Conservation (phyloP, 306 rosid genomes). For the Cotoneaster glaucophyllus region DNA sequence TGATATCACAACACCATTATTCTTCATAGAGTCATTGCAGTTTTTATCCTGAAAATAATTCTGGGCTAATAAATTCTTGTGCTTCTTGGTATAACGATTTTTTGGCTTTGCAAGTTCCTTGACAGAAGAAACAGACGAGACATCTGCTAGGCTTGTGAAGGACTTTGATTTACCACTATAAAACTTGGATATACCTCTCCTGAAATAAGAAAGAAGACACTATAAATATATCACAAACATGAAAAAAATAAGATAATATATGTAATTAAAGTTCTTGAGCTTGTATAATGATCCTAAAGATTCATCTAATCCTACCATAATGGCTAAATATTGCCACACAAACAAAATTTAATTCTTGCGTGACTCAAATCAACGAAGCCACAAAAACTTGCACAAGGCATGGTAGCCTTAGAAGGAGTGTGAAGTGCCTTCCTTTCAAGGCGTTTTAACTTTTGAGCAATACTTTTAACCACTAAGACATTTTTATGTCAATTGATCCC, state of each 20-base stretch:
- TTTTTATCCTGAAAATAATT: constrained; percentile 32
- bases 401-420: too few relatives aligned
- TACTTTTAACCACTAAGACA: not conserved
- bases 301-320: not conserved
- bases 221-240: not conserved
- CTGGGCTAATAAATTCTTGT: constrained; percentile 55
- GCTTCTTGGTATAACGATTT: constrained; percentile 68
- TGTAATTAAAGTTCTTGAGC: not conserved
- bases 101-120: constrained; percentile 70
- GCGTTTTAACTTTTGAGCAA: not conserved
- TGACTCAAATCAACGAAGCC: not conserved
- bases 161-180: constrained; percentile 91
- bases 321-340: not conserved
- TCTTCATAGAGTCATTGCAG: constrained; percentile 21
- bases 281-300: not conserved
- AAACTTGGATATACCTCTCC: constrained; percentile 86
- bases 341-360: not conserved
- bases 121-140: constrained; percentile 34
- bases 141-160: constrained; percentile 72
- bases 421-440: not conserved
- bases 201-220: constrained; percentile 25
- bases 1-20: constrained; percentile 34
- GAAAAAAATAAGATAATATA: not conserved
- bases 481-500: not conserved
- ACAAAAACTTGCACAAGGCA: not conserved